Evolutionary conservation across 2,329 filamentous ascomycete species (phyloP), one percentile per base, ranked within the genome.

Genomic region (Exophiala sideris): DNA sequence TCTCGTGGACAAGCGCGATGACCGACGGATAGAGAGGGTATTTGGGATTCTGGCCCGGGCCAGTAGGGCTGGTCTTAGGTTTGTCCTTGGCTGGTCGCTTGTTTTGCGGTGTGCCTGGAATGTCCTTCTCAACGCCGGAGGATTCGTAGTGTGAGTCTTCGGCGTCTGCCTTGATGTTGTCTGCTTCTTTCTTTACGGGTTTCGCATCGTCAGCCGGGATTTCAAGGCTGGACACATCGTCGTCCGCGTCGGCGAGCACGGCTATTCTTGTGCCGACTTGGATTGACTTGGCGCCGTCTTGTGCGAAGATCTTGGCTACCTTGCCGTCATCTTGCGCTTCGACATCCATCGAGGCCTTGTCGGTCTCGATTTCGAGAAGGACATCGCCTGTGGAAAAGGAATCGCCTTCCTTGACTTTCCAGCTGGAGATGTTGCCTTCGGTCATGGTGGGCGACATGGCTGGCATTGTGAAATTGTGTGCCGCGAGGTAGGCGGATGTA

Each of bases 271-370:
- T 77, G 61, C 90, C 90, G 50, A 95, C 89, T 70, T 88, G 80
- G 34, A 95, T 80, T 44, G 77, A 78, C 76, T 95, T 94, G 70
- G 80, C 80, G 50, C 89, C 89, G 67, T 91, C 86, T 40, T 76
- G 76, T 68, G 84, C 77, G 68, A 78, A 62, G 59, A 95, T 92
- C 79, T 94, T 95, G 68, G 91, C 85, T 71, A 95, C 75, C 63
- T 92, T 78, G 39, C 91, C 90, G 68, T 95, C 89, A 41, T 95
- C 90, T 74, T 94, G 90, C 38, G 90, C 90, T 77, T 95, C 91
- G 21, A 95, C 90, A 65, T 95, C 91, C 89, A 95, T 95, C 52
- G 89, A 89, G 52, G 90, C 90, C 79, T 95, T 95, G 73, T 95
- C 90, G 55, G 90, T 95, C 76, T 95, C 90, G 69, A 95, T 94